These are phyloP conservation scores for Xylaria digitata DNA, from an alignment of 2,329 filamentous ascomycete genomes.

Conservation along the genomic window DNA sequence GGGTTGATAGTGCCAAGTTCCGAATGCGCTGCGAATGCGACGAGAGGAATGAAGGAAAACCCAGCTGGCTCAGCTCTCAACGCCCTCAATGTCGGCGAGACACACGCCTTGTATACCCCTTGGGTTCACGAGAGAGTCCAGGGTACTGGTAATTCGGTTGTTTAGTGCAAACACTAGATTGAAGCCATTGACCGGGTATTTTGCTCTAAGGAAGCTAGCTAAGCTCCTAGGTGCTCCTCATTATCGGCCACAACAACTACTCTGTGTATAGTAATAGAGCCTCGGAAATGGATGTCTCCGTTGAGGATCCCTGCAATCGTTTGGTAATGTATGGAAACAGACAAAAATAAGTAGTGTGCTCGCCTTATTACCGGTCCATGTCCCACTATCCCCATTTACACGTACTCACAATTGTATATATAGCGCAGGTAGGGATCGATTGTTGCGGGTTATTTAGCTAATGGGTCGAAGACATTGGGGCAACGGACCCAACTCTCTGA, in stretches of 20 bases:
- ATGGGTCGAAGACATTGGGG: no score
- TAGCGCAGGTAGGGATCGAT: no score
- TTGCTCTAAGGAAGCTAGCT: background rate
- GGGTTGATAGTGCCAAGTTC: background rate
- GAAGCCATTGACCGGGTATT: background rate
- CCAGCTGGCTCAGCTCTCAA: background rate
- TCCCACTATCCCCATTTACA: no score
- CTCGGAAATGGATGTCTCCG: no score
- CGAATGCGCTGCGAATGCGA: background rate
- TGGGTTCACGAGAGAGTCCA: slow-evolving; percentile 11
- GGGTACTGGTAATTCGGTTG: slow-evolving; percentile 14
- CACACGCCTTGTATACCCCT: slow-evolving; percentile 27
- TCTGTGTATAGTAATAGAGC: background rate
- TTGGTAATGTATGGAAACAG: no score
- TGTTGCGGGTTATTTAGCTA: no score
- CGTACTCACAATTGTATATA: no score
- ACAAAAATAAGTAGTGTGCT: no score
- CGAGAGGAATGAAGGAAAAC: slow-evolving; percentile 12
- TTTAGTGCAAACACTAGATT: slow-evolving; percentile 23
- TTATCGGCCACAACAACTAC: no score
- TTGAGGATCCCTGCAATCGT: no score
- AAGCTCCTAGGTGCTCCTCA: background rate
- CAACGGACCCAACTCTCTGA: no score
- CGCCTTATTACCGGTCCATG: no score
- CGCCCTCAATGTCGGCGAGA: slow-evolving; percentile 14